These are phyloP conservation scores for Trametes maxima DNA, from an alignment of 768 basidiomycete genomes.

Conservation along the genomic window DNA sequence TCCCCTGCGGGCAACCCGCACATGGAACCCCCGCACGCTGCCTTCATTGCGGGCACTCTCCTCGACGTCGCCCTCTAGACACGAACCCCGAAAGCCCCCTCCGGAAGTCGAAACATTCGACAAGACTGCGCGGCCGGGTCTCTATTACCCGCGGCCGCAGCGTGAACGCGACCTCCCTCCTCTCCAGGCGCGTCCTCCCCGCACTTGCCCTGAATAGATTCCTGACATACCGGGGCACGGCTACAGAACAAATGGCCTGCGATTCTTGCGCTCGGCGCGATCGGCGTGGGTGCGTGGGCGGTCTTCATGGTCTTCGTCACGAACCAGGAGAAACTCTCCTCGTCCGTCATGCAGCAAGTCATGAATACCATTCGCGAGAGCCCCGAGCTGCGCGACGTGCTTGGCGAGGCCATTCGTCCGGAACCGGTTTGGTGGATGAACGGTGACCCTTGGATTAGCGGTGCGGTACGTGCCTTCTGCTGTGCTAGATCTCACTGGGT, in stretches of 20 bases:
- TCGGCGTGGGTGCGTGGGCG: conserved; percentile 66
- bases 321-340: conserved; percentile 78
- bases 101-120: conserved; percentile 45
- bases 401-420: conserved; percentile 68
- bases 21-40: background rate
- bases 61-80: conserved; percentile 9
- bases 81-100: conserved; percentile 5
- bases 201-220: background rate
- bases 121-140: conserved; percentile 46
- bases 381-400: conserved; percentile 47
- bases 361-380: conserved; percentile 60
- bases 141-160: conserved; percentile 46
- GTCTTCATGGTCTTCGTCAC: conserved; percentile 69
- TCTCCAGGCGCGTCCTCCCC: conserved; percentile 37
- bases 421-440: conserved; percentile 77
- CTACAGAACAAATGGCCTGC: conserved; percentile 56
- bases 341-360: conserved; percentile 71
- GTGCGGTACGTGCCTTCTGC: conserved; percentile 52
- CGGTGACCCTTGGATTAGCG: conserved; percentile 71
- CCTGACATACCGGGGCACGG: background rate
- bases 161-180: conserved; percentile 44
- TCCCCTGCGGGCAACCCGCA: background rate
- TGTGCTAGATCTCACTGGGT: background rate
- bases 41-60: conserved; percentile 2
- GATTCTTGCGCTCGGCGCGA: conserved; percentile 47